phyloP scores from a whole-genome alignment of 2,329 filamentous ascomycete genomes.

The Aspergillaceae sp. region DNA sequence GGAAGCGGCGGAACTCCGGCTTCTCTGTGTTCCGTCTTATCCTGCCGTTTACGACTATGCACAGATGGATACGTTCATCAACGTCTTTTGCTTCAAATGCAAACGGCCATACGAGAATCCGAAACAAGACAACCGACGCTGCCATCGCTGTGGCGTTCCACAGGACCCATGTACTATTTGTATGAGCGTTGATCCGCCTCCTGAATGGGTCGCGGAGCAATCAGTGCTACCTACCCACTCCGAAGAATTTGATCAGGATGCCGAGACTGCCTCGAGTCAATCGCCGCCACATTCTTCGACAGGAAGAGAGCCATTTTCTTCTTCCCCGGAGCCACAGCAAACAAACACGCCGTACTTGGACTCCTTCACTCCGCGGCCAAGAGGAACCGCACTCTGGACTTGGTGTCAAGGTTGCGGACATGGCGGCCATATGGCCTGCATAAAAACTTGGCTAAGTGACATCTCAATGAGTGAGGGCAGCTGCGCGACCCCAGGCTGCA shows the following conservation, averaged over 20 bases:
- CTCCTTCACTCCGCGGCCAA: conserved; percentile 20
- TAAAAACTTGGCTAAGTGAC: conserved; percentile 48
- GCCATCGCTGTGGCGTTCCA: conserved; percentile 40
- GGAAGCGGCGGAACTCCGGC: conserved; percentile 48
- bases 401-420: conserved; percentile 56
- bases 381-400: conserved; percentile 41
- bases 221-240: conserved; percentile 6
- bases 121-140: conserved; percentile 40
- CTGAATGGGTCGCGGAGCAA: conserved; percentile 30
- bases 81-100: conserved; percentile 49
- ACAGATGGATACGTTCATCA: conserved; percentile 46
- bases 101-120: conserved; percentile 48
- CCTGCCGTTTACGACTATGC: conserved; percentile 51
- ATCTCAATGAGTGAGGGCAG: conserved; percentile 43
- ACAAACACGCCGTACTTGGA: conserved; percentile 12
- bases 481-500: conserved; percentile 52
- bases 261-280: conserved; percentile 29
- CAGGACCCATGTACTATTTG: conserved; percentile 36
- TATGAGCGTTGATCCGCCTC: conserved; percentile 33
- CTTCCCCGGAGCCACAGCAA: conserved; percentile 15
- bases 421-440: conserved; percentile 50
- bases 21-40: conserved; percentile 47
- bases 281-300: conserved; percentile 38
- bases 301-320: conserved; percentile 22
- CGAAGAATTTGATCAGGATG: conserved; percentile 7